These are phyloP conservation scores for Hypericum androsaemum DNA, from an alignment of 345 rosid species.

Conservation along the genomic window DNA sequence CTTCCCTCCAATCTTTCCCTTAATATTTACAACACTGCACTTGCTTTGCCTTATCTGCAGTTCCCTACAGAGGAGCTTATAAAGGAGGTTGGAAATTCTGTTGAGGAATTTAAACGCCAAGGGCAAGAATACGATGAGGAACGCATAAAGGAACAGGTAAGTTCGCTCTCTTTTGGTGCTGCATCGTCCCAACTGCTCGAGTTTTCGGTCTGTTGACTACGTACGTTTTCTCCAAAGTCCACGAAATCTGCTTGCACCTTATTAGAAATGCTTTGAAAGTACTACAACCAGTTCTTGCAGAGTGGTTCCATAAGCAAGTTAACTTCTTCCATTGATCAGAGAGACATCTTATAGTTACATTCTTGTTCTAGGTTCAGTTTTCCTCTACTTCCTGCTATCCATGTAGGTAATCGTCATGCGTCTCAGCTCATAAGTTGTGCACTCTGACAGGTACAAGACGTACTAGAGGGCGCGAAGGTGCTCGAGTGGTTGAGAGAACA, in stretches of 20 bases:
- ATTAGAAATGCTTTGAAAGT: too few relatives aligned
- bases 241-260: too few relatives aligned
- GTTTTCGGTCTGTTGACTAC: neutral
- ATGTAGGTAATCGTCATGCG: too few relatives aligned
- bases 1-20: neutral
- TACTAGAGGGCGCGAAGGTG: slow-evolving; percentile 90
- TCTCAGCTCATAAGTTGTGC: too few relatives aligned
- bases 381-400: too few relatives aligned
- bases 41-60: slow-evolving; percentile 28
- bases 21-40: neutral
- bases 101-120: slow-evolving; percentile 64
- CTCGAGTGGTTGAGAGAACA: slow-evolving; percentile 85
- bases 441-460: slow-evolving; percentile 62
- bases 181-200: too few relatives aligned
- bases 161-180: neutral
- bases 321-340: too few relatives aligned
- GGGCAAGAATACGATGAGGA: slow-evolving; percentile 84
- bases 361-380: too few relatives aligned
- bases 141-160: slow-evolving; percentile 65
- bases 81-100: slow-evolving; percentile 66
- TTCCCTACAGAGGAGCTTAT: slow-evolving; percentile 69
- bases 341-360: too few relatives aligned
- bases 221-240: neutral
- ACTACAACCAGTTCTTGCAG: too few relatives aligned
- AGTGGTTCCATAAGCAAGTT: too few relatives aligned